These are phyloP conservation scores for Trifolium subterraneum DNA, from an alignment of 306 rosid genomes.

Conservation along the genomic window DNA sequence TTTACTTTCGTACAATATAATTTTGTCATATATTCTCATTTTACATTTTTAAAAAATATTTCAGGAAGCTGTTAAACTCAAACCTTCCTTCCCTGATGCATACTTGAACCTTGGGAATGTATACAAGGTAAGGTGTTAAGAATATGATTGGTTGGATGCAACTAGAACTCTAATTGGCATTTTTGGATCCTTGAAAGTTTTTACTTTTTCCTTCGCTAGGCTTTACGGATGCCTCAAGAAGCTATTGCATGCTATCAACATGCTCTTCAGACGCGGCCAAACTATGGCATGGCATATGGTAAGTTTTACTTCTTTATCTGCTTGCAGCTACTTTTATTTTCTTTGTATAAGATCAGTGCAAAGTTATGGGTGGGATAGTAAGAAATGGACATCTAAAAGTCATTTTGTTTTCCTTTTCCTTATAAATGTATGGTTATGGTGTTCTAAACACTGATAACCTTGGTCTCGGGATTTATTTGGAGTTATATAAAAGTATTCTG, in stretches of 20 bases:
- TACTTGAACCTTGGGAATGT: slow-evolving; percentile 98
- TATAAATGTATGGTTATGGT: too few species aligned
- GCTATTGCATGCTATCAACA: slow-evolving; percentile 93
- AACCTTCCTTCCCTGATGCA: slow-evolving; percentile 99
- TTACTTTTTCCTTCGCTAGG: slow-evolving; percentile 64
- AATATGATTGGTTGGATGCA: slow-evolving; percentile 55
- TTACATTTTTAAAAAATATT: slow-evolving; percentile 10
- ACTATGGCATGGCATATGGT: slow-evolving; percentile 96
- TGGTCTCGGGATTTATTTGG: too few species aligned
- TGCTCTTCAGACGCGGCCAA: slow-evolving; percentile 90
- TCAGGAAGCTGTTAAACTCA: slow-evolving; percentile 97
- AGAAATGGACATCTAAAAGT: not conserved
- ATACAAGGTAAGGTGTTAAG: slow-evolving; percentile 82
- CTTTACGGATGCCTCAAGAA: slow-evolving; percentile 94
- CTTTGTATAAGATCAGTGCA: slow-evolving; percentile 6
- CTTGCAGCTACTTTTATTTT: slow-evolving; percentile 26
- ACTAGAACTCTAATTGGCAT: slow-evolving; percentile 48
- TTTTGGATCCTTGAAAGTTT: slow-evolving; percentile 50
- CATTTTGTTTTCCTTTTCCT: not conserved
- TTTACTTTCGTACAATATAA: slow-evolving; percentile 7
- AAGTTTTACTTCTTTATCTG: slow-evolving; percentile 38
- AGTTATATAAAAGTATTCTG: too few species aligned
- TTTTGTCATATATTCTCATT: slow-evolving; percentile 25
- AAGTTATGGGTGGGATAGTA: not conserved
- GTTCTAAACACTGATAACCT: too few species aligned